phyloP scores from a whole-genome alignment of 2,329 filamentous ascomycete species.

The Lasiodiplodia theobromae region DNA sequence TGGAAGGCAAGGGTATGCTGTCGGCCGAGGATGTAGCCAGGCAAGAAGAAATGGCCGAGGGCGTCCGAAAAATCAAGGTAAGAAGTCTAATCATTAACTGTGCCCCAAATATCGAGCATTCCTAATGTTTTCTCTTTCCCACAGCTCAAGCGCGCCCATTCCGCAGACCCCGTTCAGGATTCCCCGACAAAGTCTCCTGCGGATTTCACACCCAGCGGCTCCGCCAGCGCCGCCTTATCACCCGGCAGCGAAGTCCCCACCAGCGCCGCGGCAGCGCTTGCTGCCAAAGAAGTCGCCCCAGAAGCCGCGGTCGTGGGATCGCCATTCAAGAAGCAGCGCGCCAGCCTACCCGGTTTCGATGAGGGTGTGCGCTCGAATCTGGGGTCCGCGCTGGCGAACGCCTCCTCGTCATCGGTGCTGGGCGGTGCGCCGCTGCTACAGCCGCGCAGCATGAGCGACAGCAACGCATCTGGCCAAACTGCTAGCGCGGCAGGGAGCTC shows the following conservation, averaged over 20 bases:
- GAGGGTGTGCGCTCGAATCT: slow-evolving; percentile 35
- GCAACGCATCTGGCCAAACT: slow-evolving; percentile 13
- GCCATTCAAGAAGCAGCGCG: slow-evolving; percentile 77
- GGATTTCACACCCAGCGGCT: slow-evolving; percentile 32
- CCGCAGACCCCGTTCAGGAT: slow-evolving; percentile 69
- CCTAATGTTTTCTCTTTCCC: too few species aligned
- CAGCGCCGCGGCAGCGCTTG: slow-evolving; percentile 10
- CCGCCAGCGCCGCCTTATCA: slow-evolving; percentile 34
- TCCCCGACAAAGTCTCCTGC: slow-evolving; percentile 19
- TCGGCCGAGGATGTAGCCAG: slow-evolving; percentile 75
- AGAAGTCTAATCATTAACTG: slow-evolving; percentile 36
- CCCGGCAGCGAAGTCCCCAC: slow-evolving; percentile 33
- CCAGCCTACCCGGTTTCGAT: slow-evolving; percentile 63
- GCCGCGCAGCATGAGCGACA: slow-evolving; percentile 22
- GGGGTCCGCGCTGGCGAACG: slow-evolving; percentile 10
- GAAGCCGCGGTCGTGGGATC: slow-evolving; percentile 65
- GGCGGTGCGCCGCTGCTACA: not conserved
- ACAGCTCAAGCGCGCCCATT: slow-evolving; percentile 82
- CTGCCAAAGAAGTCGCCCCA: slow-evolving; percentile 51
- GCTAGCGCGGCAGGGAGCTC: not conserved
- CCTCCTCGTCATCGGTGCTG: not conserved
- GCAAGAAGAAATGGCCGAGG: slow-evolving; percentile 78
- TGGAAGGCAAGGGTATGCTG: slow-evolving; percentile 60
- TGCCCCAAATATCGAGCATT: not conserved
- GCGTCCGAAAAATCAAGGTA: slow-evolving; percentile 83